Percentiles rank a stretch among this genome's conserved stretches.
These are phyloP conservation scores for Lanmaoa pseudosensibilis DNA, from an alignment of 768 basidiomycete genomes.

Conservation along the genomic window DNA sequence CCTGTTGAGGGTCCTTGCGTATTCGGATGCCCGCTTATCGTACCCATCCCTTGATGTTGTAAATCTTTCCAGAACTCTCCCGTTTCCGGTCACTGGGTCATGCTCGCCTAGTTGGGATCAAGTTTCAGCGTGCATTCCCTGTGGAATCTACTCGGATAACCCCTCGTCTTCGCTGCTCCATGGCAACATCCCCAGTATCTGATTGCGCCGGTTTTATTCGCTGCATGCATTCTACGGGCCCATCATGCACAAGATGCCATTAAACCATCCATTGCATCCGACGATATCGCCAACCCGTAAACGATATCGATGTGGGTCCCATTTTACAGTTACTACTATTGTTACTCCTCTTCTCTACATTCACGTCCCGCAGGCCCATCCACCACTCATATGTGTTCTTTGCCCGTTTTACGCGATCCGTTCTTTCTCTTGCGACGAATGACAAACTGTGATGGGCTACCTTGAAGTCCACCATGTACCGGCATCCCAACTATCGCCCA, in stretches of 20 bases:
- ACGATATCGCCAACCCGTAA: background rate
- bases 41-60: constrained; percentile 2
- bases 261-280: background rate
- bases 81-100: background rate
- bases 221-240: background rate
- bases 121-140: background rate
- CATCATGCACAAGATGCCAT: background rate
- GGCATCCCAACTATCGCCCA: background rate
- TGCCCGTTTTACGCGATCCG: background rate
- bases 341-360: background rate
- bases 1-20: background rate
- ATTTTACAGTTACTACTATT: background rate
- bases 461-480: background rate
- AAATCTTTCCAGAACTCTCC: background rate
- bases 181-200: background rate
- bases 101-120: constrained; percentile 1
- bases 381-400: background rate
- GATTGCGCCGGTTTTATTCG: background rate
- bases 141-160: background rate
- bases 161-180: background rate
- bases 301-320: background rate
- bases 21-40: background rate
- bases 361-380: background rate
- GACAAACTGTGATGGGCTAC: background rate
- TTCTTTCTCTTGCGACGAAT: background rate